Evolutionary conservation across 768 basidiomycete species (phyloP), one percentile per base, ranked within the genome.

Genomic region (Amanita muscaria): DNA sequence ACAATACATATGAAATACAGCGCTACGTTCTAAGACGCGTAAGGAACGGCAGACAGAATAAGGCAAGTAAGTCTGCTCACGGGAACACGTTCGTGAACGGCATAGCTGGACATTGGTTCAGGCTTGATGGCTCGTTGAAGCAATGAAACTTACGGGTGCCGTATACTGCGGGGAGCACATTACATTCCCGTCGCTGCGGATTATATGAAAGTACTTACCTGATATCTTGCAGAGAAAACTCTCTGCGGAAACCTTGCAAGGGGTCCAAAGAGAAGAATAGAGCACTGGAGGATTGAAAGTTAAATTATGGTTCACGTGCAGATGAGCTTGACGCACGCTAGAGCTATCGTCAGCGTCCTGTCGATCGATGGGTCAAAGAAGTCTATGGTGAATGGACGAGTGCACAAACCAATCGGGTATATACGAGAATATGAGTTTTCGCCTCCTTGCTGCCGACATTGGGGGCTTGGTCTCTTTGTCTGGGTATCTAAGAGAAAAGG

Each of bases 171-270:
- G 22, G 7, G 29, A 30, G 46, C 42, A 46, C 25, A 38, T 27
- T 32, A 42, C 41, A 42, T 46, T 23, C 24, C 2, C 22, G 11
- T 33, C 44, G 12, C 36, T 18, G 34, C 27, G 5, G 23, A 41
- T 34, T 32, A 39, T 18, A 47, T n/a, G n/a, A n/a, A n/a, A n/a
- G n/a, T n/a, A 67, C 82, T 52, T 54, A 88, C 80, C 86, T 77
- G 15, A 76, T 77, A 63, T 94, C 90, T 32, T 70, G 62, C 18
- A 91, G 63, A 1, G 87, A 89, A 61, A 94, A 94, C 31, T 74
- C 70, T 47, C 91, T 67, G 58, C 79, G 71, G 63, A 80, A 92
- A 5, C 87, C 86, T 41, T 78, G 65, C 8, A 89, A 64, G n/a
- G 63, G 59, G 54, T 87, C 69, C 14, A 89, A 62, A 9, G 73